Conservation (phyloP, 257 asterid species). For the Nicotiana tomentosiformis region DNA sequence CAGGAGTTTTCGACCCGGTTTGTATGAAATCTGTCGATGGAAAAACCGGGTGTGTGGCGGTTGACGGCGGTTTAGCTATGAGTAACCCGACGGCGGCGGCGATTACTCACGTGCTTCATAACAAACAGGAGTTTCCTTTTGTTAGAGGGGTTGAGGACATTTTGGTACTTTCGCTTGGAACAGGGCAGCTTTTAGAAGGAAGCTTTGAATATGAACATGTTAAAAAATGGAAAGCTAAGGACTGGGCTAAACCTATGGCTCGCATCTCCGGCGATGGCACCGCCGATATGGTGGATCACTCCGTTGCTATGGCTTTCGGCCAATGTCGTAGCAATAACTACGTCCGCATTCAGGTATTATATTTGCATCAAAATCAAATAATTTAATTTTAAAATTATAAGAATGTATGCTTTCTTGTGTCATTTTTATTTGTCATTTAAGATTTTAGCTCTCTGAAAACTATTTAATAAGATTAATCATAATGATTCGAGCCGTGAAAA, state of each 20-base stretch:
- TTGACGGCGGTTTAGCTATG: conserved; percentile 88
- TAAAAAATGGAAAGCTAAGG: conserved; percentile 58
- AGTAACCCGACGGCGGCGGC: conserved; percentile 96
- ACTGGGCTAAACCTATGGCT: conserved; percentile 68
- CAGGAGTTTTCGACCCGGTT: conserved; percentile 69
- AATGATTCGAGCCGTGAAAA: too few species aligned
- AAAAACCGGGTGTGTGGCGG: conserved; percentile 68
- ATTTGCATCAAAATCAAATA: too few species aligned
- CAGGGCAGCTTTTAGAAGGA: conserved; percentile 54
- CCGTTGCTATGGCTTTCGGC: conserved; percentile 74
- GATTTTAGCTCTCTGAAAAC: too few species aligned
- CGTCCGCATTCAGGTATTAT: conserved; percentile 56
- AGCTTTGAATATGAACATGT: conserved; percentile 55
- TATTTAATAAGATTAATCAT: too few species aligned
- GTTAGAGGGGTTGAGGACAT: conserved; percentile 95
- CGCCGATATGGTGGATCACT: conserved; percentile 71
- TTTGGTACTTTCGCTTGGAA: conserved; percentile 89
- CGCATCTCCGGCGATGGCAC: conserved; percentile 62
- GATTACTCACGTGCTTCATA: conserved; percentile 90
- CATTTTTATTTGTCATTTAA: too few species aligned
- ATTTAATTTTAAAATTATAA: too few species aligned
- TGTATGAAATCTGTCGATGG: conserved; percentile 75
- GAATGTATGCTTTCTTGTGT: too few species aligned
- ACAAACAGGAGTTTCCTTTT: conserved; percentile 92
- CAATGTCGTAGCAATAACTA: conserved; percentile 47